Evolutionary conservation across 495 filamentous ascomycete species (phyloP).

Genomic region (Podospora pseudocomata): DNA sequence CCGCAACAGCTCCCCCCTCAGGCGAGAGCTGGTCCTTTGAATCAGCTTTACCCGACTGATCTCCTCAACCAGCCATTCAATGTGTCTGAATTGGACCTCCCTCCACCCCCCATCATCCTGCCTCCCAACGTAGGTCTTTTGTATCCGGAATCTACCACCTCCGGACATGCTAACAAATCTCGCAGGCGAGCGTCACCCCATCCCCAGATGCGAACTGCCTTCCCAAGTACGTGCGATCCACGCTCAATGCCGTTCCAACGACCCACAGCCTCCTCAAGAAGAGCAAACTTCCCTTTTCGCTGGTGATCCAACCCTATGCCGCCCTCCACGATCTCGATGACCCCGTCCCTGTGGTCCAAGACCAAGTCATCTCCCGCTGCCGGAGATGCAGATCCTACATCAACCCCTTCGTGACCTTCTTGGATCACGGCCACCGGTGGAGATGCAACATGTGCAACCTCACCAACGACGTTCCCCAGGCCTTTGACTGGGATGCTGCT

Average conservation of each 20-base stretch:
- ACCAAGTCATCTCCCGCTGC: constrained; percentile 96
- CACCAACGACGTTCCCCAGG: constrained; percentile 96
- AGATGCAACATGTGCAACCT: constrained; percentile 99
- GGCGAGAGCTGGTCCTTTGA: constrained; percentile 58
- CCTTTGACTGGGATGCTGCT: constrained; percentile 95
- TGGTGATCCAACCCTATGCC: constrained; percentile 92
- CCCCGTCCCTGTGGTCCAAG: constrained; percentile 82
- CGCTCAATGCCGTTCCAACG: constrained; percentile 87
- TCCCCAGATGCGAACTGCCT: constrained; percentile 90
- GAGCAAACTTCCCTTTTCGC: constrained; percentile 89
- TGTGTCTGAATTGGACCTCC: constrained; percentile 84
- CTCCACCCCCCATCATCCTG: constrained; percentile 85
- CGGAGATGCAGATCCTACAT: constrained; percentile 94
- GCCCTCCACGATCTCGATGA: constrained; percentile 92
- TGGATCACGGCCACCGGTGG: constrained; percentile 97
- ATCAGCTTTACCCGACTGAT: constrained; percentile 89
- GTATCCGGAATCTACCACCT: not conserved
- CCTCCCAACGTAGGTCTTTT: constrained; percentile 78
- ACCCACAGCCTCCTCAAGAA: constrained; percentile 91
- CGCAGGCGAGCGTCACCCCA: constrained; percentile 83
- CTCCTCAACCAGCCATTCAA: constrained; percentile 90
- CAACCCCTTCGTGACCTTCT: constrained; percentile 93
- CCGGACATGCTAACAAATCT: constrained; percentile 25
- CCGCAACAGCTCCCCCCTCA: constrained; percentile 52
- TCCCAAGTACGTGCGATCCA: constrained; percentile 92